Base-by-base conservation (phyloP, 495 filamentous ascomycete species). In the Xylaria castorea region DNA sequence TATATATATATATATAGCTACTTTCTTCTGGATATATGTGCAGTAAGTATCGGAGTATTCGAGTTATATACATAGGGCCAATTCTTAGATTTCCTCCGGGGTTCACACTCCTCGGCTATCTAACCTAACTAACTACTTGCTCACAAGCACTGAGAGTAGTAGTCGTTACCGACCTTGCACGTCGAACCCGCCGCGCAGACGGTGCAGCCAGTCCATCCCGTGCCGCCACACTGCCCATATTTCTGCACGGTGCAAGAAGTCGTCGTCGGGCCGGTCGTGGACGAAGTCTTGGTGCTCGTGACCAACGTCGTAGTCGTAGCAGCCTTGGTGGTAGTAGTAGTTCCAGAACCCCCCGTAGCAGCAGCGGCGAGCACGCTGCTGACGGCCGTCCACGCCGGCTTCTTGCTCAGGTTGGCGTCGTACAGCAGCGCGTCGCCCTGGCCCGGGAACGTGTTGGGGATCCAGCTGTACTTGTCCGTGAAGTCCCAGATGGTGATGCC, bases 401-500 rank as follows among this genome's bases (percentile, higher is more conserved):
- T 88, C 82, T 86, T 87, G 4, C 66, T 79, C 32, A 87, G 85
- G 66, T 89, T 83, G 64, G 81, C 83, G 79, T 84, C 86, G 90
- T 25, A 89, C 18, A 66, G 80, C 48, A 81, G 74, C 3, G 87
- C 85, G 9, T 80, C 85, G 14, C 88, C 89, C 42, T 87, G 75
- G 22, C 88, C 89, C 0, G 82, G 68, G 75, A 92, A 92, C 0
- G 81, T 81, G 36, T 75, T 75, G 0, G 89, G 88, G n/a, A 92
- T 83, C 90, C 89, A 92, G 75, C 60, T 86, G 85, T 83, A 89
- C 81, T 44, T 81, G 53, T 87, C 85, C 44, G 81, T 81, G 48
- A 81, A 86, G 68, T 85, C 91, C 92, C 91, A 93, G 32, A 91
- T 83, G 7, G 90, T 93, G 38, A 93, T 82, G 6, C 91, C 92